Evolutionary conservation across 1,284 basidiomycete species (phyloP).

Genomic region (Cutaneotrichosporon dermatis): DNA sequence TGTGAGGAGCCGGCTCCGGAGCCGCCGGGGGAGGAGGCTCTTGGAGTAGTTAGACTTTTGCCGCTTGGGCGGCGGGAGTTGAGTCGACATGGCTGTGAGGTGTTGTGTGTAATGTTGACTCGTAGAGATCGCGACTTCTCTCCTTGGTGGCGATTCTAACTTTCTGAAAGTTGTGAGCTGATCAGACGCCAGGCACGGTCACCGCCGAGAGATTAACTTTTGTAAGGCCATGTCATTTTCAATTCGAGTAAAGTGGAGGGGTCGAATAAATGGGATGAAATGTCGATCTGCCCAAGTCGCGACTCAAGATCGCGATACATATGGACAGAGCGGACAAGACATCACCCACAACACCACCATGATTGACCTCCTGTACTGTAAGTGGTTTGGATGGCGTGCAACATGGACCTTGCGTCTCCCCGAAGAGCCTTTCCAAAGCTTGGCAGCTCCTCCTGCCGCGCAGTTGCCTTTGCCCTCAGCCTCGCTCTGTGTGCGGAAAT

Average conservation of each 20-base stretch:
- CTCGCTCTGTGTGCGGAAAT: too few species aligned
- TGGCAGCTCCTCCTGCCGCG: too few species aligned
- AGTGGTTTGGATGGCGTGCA: conserved; percentile 10
- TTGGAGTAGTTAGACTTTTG: conserved; percentile 70
- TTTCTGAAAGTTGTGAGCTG: neutral
- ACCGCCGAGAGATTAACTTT: too few species aligned
- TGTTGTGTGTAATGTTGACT: neutral
- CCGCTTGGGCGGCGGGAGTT: conserved; percentile 78
- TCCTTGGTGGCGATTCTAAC: conserved; percentile 4
- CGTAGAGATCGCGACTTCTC: neutral
- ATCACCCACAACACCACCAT: conserved; percentile 8
- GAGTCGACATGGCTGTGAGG: conserved; percentile 62
- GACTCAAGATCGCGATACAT: too few species aligned
- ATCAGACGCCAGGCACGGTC: too few species aligned
- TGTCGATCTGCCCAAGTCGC: too few species aligned
- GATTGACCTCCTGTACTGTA: conserved; percentile 48
- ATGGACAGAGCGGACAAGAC: too few species aligned
- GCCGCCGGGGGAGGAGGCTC: conserved; percentile 49
- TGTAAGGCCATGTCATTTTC: too few species aligned
- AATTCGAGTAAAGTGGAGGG: too few species aligned
- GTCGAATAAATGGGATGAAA: too few species aligned
- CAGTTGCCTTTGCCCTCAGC: too few species aligned
- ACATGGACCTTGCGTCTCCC: neutral
- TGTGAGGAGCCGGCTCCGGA: conserved; percentile 52
- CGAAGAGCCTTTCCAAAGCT: too few species aligned